Percentiles rank a stretch among this genome's conserved stretches.
Conservation (phyloP, 2,329 filamentous ascomycete species). For the Didymella pinodella region DNA sequence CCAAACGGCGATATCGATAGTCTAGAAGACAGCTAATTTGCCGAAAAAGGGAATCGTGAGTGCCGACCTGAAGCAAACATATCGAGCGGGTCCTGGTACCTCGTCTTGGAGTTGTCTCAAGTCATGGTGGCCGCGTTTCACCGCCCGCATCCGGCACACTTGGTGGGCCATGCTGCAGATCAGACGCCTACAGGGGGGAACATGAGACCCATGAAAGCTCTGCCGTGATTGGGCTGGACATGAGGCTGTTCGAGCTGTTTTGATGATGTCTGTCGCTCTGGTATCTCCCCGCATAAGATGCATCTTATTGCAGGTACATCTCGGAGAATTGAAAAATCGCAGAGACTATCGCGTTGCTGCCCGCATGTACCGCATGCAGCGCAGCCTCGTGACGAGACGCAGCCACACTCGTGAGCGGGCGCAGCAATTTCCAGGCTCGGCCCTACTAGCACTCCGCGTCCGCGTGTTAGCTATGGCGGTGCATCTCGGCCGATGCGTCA, state of each 20-base stretch:
- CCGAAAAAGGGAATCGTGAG: conserved; percentile 28
- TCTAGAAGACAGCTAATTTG: conserved; percentile 29
- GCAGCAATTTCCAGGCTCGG: conserved; percentile 25
- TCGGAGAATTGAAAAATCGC: conserved; percentile 5
- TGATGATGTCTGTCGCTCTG: conserved; percentile 14
- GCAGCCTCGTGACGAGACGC: conserved; percentile 20
- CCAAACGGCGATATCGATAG: conserved; percentile 28
- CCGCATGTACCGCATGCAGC: not conserved
- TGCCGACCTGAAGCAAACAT: conserved; percentile 31
- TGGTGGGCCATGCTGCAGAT: conserved; percentile 27
- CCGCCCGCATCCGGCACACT: conserved; percentile 36
- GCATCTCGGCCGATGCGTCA: conserved; percentile 4
- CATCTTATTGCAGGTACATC: conserved; percentile 6
- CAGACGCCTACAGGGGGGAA: conserved; percentile 39
- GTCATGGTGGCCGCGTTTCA: conserved; percentile 45
- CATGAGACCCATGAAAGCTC: conserved; percentile 31
- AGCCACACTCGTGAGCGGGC: conserved; percentile 30
- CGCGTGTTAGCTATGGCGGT: conserved; percentile 13
- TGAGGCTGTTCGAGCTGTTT: conserved; percentile 11
- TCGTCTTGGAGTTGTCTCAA: conserved; percentile 49
- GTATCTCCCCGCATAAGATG: conserved; percentile 31
- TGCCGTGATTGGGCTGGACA: conserved; percentile 25
- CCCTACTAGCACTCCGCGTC: conserved; percentile 14
- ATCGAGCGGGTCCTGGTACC: conserved; percentile 33
- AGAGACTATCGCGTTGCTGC: not conserved